phyloP scores from a whole-genome alignment of 176 grass and related monocot genomes.

The Alopecurus myosuroides region DNA sequence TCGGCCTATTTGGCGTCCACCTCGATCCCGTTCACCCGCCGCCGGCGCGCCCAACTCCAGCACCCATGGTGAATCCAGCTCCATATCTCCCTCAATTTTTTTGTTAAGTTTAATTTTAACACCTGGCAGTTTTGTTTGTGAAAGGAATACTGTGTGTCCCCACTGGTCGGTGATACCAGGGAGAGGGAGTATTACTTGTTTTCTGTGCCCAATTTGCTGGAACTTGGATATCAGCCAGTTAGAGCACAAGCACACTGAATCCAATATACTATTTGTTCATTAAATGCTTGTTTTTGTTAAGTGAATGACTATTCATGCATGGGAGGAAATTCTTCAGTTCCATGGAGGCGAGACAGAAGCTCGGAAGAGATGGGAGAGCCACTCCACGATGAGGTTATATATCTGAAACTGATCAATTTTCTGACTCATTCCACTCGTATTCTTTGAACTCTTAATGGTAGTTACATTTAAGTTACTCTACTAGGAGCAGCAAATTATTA shows the following conservation, averaged over 20 bases:
- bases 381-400: constrained; percentile 61
- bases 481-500: too few relatives aligned
- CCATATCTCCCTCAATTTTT: too few relatives aligned
- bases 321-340: constrained; percentile 77
- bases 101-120: too few relatives aligned
- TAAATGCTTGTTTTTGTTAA: not conserved
- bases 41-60: too few relatives aligned
- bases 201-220: constrained; percentile 48
- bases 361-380: constrained; percentile 61
- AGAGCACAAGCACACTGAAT: not conserved
- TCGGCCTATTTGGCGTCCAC: too few relatives aligned
- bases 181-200: constrained; percentile 50
- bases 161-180: constrained; percentile 70
- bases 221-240: constrained; percentile 64
- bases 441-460: not conserved
- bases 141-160: too few relatives aligned
- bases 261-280: not conserved
- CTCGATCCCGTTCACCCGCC: too few relatives aligned
- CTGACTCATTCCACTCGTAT: not conserved
- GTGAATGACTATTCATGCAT: constrained; percentile 2
- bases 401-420: not conserved
- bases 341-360: constrained; percentile 70
- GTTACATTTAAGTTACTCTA: not conserved
- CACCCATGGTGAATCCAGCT: too few relatives aligned
- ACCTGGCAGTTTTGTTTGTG: too few relatives aligned